These are phyloP conservation scores for sunflower (Helianthus annuus) DNA, from an alignment of 129 eudicot genomes.

Conservation along the genomic window HanXRQr2.0-SUNRISE NC_035449.2:131804541-131805040, in stretches of 20 bases:
- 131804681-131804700: slow-evolving; percentile 57
- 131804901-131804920: slow-evolving; percentile 82
- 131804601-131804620: slow-evolving; percentile 54
- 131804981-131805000: slow-evolving; percentile 35
- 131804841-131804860: slow-evolving; percentile 87
- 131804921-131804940: slow-evolving; percentile 96
- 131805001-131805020: slow-evolving; percentile 20
- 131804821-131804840: slow-evolving; percentile 50
- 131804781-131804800: slow-evolving; percentile 8
- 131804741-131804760: slow-evolving; percentile 28
- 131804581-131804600: slow-evolving; percentile 99
- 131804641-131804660: slow-evolving; percentile 13
- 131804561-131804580: slow-evolving; percentile 96
- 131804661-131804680: not conserved
- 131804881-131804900: slow-evolving; percentile 68
- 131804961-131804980: slow-evolving; percentile 37
- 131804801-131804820: slow-evolving; percentile 14
- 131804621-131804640: slow-evolving; percentile 18
- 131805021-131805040: slow-evolving; percentile 24
- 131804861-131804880: slow-evolving; percentile 90
- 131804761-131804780: no score
- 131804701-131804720: slow-evolving; percentile 95
- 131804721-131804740: slow-evolving; percentile 83
- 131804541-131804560: slow-evolving; percentile 91
- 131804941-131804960: slow-evolving; percentile 51